phyloP scores from a whole-genome alignment of 306 rosid species.

The Spatholobus suberectus region DNA sequence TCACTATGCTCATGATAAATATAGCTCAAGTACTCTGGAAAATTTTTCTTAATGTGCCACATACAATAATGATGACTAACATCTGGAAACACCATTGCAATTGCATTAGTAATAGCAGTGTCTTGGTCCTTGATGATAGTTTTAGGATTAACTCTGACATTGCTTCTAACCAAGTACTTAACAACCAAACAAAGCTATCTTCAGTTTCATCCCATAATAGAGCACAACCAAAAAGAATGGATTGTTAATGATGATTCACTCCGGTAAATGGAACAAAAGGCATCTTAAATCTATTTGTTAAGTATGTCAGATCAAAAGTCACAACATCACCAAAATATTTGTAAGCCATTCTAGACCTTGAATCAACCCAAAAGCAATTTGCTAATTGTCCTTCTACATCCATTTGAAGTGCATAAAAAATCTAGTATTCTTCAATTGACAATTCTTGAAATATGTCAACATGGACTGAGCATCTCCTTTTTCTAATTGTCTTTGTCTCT shows the following conservation, averaged over 20 bases:
- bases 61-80: too few relatives aligned
- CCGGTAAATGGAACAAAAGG: neutral
- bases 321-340: neutral
- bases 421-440: neutral
- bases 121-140: too few relatives aligned
- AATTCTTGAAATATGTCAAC: neutral
- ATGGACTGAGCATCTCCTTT: neutral
- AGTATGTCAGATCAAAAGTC: constrained; percentile 3
- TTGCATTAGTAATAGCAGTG: too few relatives aligned
- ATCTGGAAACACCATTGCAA: too few relatives aligned
- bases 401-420: neutral
- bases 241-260: neutral
- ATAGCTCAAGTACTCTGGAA: too few relatives aligned
- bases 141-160: too few relatives aligned
- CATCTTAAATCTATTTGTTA: neutral
- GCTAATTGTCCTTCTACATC: neutral
- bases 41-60: too few relatives aligned
- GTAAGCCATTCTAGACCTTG: neutral
- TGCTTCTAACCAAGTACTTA: neutral
- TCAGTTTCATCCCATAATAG: neutral
- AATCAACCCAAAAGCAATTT: constrained; percentile 8
- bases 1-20: too few relatives aligned
- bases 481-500: neutral
- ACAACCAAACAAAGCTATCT: neutral
- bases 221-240: neutral